Conservation (phyloP, 2,329 filamentous ascomycete genomes). For the Pseudocercospora fijiensis region DNA sequence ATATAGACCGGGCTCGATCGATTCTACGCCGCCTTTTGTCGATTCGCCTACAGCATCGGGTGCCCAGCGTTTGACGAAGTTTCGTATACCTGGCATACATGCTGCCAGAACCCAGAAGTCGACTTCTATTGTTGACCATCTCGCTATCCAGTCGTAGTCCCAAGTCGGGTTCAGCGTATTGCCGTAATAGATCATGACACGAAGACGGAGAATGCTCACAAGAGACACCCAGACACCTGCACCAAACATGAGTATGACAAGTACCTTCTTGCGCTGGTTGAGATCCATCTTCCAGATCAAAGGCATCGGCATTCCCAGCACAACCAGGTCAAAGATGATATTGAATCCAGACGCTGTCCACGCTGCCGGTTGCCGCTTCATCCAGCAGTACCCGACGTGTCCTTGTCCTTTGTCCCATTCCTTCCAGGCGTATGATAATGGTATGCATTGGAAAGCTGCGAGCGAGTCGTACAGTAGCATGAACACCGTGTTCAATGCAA, state of each 20-base stretch:
- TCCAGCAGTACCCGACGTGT: conserved; percentile 9
- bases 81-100: conserved; percentile 11
- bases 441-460: conserved; percentile 14
- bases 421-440: conserved; percentile 17
- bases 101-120: conserved; percentile 5
- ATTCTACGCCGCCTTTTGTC: conserved; percentile 5
- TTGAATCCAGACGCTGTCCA: conserved; percentile 16
- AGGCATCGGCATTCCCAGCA: conserved; percentile 11
- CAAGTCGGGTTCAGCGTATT: conserved; percentile 4
- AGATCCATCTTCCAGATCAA: conserved; percentile 17
- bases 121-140: conserved; percentile 8
- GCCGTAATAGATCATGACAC: conserved; percentile 2
- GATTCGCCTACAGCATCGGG: conserved; percentile 7
- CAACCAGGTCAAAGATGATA: conserved; percentile 14
- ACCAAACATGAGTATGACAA: conserved; percentile 18
- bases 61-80: conserved; percentile 4
- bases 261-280: conserved; percentile 12
- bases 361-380: not conserved
- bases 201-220: conserved; percentile 2
- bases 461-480: conserved; percentile 7
- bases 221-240: conserved; percentile 6
- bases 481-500: conserved; percentile 11
- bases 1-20: conserved; percentile 5
- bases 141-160: conserved; percentile 8
- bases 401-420: conserved; percentile 19